Conservation (phyloP, 805 yeast species). For the Nakazawaea peltata region DNA sequence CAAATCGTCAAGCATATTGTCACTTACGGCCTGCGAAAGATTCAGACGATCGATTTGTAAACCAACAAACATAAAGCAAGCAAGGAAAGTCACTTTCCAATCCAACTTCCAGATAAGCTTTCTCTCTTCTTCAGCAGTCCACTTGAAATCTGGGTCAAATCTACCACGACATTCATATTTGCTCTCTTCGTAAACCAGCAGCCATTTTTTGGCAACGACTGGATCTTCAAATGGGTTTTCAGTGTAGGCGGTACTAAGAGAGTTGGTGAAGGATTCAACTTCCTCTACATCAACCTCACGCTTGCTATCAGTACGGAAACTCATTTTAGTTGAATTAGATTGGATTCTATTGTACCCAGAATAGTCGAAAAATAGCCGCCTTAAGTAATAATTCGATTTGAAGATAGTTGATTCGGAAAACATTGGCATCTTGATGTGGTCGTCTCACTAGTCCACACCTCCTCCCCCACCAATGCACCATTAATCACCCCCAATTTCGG, state of each 20-base stretch:
- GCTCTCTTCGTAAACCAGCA: slow-evolving; percentile 34
- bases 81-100: slow-evolving; percentile 46
- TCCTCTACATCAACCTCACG: not conserved
- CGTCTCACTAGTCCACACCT: no score
- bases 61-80: slow-evolving; percentile 42
- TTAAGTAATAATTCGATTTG: no score
- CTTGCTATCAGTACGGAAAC: no score
- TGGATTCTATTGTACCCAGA: no score
- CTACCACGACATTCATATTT: slow-evolving; percentile 46
- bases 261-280: not conserved
- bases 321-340: no score
- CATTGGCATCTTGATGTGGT: no score
- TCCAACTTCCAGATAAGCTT: slow-evolving; percentile 44
- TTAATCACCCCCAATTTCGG: no score
- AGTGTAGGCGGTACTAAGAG: not conserved
- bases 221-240: slow-evolving; percentile 36
- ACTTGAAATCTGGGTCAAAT: slow-evolving; percentile 50
- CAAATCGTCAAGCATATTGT: slow-evolving; percentile 40
- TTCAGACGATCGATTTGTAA: slow-evolving; percentile 50
- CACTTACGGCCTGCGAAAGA: slow-evolving; percentile 46
- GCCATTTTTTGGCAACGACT: slow-evolving; percentile 35
- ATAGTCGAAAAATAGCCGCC: no score
- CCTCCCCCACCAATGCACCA: no score
- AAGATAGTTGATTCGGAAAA: no score
- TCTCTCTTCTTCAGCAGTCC: slow-evolving; percentile 47